These are phyloP conservation scores for Albugo laibachii DNA, from an alignment of 352 stramenopile species.

Conservation along the genomic window DNA sequence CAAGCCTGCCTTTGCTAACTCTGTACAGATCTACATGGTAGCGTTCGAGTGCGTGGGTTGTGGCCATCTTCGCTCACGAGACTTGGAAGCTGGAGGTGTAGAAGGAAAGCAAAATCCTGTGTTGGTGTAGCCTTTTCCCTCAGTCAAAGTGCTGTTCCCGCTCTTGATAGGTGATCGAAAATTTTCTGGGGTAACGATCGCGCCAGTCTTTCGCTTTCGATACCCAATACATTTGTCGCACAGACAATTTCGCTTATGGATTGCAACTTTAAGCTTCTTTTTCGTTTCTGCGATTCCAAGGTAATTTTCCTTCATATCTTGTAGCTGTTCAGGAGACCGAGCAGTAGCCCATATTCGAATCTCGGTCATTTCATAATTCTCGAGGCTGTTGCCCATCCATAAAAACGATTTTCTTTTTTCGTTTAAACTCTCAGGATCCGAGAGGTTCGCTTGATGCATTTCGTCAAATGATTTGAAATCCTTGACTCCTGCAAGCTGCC, in stretches of 20 bases:
- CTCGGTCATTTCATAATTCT: constrained; percentile 49
- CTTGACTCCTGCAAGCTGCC: constrained; percentile 23
- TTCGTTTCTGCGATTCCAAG: constrained; percentile 64
- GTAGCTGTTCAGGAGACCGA: constrained; percentile 45
- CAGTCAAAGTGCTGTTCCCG: background rate
- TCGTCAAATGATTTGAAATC: constrained; percentile 17
- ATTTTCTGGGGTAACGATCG: constrained; percentile 9
- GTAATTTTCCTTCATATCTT: constrained; percentile 78
- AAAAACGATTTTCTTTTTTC: constrained; percentile 1
- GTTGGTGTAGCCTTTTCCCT: background rate
- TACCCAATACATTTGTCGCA: constrained; percentile 54
- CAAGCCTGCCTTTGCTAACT: no score
- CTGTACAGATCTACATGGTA: background rate
- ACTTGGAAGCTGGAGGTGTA: background rate
- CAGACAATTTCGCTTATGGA: constrained; percentile 64
- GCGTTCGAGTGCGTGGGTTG: background rate
- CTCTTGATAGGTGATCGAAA: background rate
- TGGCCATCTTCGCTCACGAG: background rate
- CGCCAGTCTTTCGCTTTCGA: constrained; percentile 8
- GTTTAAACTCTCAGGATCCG: constrained; percentile 8
- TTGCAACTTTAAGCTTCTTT: constrained; percentile 66
- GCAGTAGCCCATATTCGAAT: constrained; percentile 56
- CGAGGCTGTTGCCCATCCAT: constrained; percentile 22
- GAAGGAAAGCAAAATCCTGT: background rate
- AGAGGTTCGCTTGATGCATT: background rate